Conservation (phyloP, 1,284 basidiomycete genomes). For the Moesziomyces antarcticus region DNA sequence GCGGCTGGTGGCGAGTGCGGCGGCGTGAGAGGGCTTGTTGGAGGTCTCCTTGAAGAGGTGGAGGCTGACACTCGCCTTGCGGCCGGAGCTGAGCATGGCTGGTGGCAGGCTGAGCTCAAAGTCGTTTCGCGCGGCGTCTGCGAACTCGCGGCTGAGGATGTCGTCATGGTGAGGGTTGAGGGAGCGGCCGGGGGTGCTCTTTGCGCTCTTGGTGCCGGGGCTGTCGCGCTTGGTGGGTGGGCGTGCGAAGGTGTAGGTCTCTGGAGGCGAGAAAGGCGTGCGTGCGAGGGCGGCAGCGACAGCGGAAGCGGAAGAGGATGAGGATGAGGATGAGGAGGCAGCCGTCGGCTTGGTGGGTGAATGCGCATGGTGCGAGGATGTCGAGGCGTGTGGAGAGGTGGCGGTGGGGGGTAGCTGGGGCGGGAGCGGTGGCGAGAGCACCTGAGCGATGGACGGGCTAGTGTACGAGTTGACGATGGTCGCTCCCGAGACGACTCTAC, state of each 20-base stretch:
- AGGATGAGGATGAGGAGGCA: slow-evolving; percentile 6
- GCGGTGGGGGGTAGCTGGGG: slow-evolving; percentile 1
- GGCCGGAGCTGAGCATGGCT: slow-evolving; percentile 55
- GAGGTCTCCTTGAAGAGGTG: slow-evolving; percentile 64
- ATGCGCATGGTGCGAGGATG: neutral
- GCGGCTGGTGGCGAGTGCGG: slow-evolving; percentile 22
- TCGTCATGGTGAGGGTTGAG: slow-evolving; percentile 26
- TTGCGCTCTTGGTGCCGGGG: slow-evolving; percentile 41
- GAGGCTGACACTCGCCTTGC: slow-evolving; percentile 61
- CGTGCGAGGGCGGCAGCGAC: slow-evolving; percentile 1
- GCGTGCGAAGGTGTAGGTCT: slow-evolving; percentile 37
- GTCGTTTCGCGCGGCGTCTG: slow-evolving; percentile 24
- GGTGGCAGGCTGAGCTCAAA: slow-evolving; percentile 49
- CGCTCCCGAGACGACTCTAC: slow-evolving; percentile 18
- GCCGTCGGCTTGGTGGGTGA: slow-evolving; percentile 13
- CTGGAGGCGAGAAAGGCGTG: slow-evolving; percentile 37
- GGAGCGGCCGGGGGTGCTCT: slow-evolving; percentile 48
- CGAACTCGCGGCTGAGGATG: slow-evolving; percentile 16
- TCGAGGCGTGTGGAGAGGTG: no score
- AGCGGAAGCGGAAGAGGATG: slow-evolving; percentile 7
- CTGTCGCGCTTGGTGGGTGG: slow-evolving; percentile 29
- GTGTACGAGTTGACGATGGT: slow-evolving; percentile 28
- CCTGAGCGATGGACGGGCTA: slow-evolving; percentile 40
- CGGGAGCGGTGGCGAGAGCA: slow-evolving; percentile 27
- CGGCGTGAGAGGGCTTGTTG: slow-evolving; percentile 29